A percentile compares a stretch with the other conserved stretches of the same genome.
Conservation (phyloP, 306 rosid species). For the Neltuma alba region DNA sequence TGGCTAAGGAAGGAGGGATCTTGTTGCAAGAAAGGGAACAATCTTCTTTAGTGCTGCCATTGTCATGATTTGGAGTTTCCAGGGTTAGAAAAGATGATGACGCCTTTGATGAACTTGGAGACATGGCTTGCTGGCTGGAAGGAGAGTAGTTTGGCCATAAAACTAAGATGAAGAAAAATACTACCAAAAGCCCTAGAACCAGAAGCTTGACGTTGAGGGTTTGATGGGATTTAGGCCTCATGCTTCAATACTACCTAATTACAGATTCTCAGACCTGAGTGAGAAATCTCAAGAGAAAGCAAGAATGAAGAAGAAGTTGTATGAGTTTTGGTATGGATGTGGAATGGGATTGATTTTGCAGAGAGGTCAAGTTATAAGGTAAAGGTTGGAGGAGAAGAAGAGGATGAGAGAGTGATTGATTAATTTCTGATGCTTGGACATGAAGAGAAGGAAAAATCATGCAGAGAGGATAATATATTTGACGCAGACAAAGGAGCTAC, state of each 20-base stretch:
- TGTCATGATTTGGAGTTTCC: conserved; percentile 1
- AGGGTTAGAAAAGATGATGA: neutral
- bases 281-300: neutral
- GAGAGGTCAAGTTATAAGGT: conserved; percentile 20
- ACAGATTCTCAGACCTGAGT: neutral
- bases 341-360: conserved; percentile 7
- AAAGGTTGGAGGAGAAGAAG: conserved; percentile 4
- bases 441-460: conserved; percentile 43
- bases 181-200: conserved; percentile 48
- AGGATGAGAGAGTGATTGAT: neutral
- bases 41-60: neutral
- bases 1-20: conserved; percentile 55
- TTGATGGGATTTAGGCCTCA: conserved; percentile 70
- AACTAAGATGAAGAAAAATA: conserved; percentile 54
- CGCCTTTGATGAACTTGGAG: conserved; percentile 28
- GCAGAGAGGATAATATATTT: conserved; percentile 19
- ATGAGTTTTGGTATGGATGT: neutral
- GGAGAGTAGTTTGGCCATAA: conserved; percentile 55
- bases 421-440: conserved; percentile 48
- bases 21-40: conserved; percentile 46
- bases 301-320: neutral
- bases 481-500: conserved; percentile 55
- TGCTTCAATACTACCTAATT: conserved; percentile 2
- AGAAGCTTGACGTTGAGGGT: conserved; percentile 60
- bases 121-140: conserved; percentile 38